These are phyloP conservation scores for Acer campestre DNA, from an alignment of 345 rosid genomes.

Conservation along the genomic window DNA sequence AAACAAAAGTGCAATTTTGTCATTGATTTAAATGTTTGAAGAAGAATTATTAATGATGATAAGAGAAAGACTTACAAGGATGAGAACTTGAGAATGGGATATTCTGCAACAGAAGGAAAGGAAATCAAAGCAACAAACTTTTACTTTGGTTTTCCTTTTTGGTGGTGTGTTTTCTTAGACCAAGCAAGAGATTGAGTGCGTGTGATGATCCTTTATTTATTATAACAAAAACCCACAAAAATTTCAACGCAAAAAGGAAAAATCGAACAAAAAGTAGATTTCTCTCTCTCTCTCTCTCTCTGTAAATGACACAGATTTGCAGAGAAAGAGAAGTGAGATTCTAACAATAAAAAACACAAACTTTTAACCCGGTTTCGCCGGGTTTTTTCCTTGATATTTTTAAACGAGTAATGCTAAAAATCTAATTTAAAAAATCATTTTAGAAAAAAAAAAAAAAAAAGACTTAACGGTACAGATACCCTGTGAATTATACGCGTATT, in stretches of 20 bases:
- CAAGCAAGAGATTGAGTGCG: slow-evolving; percentile 60
- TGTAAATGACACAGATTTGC: not conserved
- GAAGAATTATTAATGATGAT: slow-evolving; percentile 18
- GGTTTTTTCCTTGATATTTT: not conserved
- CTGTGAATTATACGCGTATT: too few relatives aligned
- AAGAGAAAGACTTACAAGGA: slow-evolving; percentile 24
- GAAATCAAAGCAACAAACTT: slow-evolving; percentile 29
- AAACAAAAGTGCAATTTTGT: not conserved
- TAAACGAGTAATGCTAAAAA: too few relatives aligned
- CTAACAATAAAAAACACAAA: slow-evolving; percentile 5
- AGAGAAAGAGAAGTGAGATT: slow-evolving; percentile 5
- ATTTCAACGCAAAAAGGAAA: not conserved
- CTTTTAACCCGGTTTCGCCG: not conserved
- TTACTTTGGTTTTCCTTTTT: slow-evolving; percentile 2
- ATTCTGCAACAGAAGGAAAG: slow-evolving; percentile 46
- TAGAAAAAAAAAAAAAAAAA: too few relatives aligned
- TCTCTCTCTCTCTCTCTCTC: not conserved
- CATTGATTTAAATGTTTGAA: slow-evolving; percentile 13
- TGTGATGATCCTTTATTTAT: not conserved
- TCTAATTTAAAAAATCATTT: too few relatives aligned
- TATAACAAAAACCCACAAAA: not conserved
- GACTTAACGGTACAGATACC: too few relatives aligned
- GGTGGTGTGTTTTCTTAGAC: slow-evolving; percentile 17
- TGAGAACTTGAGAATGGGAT: slow-evolving; percentile 41
- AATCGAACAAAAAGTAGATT: not conserved